Conservation (phyloP, 2,329 filamentous ascomycete species). For the Rhinocladiella similis region DNA sequence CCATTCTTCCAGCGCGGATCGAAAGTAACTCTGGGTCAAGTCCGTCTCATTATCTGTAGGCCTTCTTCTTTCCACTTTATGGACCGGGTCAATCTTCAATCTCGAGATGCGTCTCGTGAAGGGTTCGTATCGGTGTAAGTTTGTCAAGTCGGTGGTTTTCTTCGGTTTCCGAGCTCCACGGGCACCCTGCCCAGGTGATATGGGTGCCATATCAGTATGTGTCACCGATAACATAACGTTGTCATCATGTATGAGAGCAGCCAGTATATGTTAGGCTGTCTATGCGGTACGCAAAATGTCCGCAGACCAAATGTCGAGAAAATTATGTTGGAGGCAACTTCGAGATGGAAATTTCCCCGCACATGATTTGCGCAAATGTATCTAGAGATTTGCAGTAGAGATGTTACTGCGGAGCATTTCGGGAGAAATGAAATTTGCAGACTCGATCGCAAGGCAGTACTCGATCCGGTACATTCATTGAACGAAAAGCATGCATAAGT, state of each 20-base stretch:
- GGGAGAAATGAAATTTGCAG: background rate
- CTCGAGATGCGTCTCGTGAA: constrained; percentile 89
- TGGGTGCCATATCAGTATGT: constrained; percentile 41
- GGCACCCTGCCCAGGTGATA: constrained; percentile 65
- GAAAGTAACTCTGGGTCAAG: constrained; percentile 78
- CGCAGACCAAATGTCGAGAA: background rate
- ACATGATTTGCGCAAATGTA: background rate
- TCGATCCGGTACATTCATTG: too few relatives aligned
- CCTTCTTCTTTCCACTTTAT: constrained; percentile 69
- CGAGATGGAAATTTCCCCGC: constrained; percentile 12
- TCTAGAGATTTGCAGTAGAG: background rate
- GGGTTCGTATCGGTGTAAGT: constrained; percentile 85
- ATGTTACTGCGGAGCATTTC: background rate
- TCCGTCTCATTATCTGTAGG: constrained; percentile 74
- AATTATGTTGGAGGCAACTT: constrained; percentile 13
- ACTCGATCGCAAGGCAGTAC: background rate
- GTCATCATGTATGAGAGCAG: too few relatives aligned
- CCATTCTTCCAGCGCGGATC: constrained; percentile 82
- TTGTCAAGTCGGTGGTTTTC: constrained; percentile 66
- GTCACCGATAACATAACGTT: constrained; percentile 1
- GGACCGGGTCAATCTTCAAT: constrained; percentile 89
- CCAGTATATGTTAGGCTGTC: too few relatives aligned
- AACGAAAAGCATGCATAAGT: background rate
- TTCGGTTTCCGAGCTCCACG: constrained; percentile 69
- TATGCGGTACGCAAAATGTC: background rate